A percentile compares a stretch with the other conserved stretches of the same genome.
Evolutionary conservation across 192 early-diverging fungal species (phyloP).

Genomic region (Cladochytrium replicatum): DNA sequence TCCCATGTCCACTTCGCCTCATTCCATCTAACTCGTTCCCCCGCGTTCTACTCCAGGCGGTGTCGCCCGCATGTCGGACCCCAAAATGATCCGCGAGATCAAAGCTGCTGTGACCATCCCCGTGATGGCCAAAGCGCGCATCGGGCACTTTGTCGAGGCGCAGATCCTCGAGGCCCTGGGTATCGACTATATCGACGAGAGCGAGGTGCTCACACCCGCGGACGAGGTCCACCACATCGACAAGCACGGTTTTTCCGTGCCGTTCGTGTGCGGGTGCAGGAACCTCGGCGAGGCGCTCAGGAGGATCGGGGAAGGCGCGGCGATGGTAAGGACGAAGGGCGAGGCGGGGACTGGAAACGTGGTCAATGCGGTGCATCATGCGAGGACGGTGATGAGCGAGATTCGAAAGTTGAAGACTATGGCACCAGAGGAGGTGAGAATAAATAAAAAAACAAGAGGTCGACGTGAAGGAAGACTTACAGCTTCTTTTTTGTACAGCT

Average conservation of each 20-base stretch:
- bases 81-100: constrained; percentile 95
- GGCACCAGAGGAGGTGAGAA: constrained; percentile 64
- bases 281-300: constrained; percentile 97
- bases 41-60: constrained; percentile 45
- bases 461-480: background rate
- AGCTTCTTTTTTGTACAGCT: constrained; percentile 26
- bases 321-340: constrained; percentile 98
- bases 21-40: background rate
- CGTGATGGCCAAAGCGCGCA: constrained; percentile 98
- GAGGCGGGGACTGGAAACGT: constrained; percentile 98
- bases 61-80: constrained; percentile 97
- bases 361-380: constrained; percentile 95
- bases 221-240: constrained; percentile 94
- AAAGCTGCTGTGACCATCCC: constrained; percentile 91
- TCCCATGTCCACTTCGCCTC: background rate
- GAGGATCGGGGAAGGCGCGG: constrained; percentile 92
- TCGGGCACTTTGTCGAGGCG: constrained; percentile 98
- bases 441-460: background rate
- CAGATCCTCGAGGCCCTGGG: constrained; percentile 86
- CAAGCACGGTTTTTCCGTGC: constrained; percentile 87
- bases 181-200: constrained; percentile 97
- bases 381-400: constrained; percentile 75
- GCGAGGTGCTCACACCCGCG: constrained; percentile 90
- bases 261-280: constrained; percentile 92
- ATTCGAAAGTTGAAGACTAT: constrained; percentile 79